Percentiles rank a stretch among this genome's conserved stretches.
phyloP scores from a whole-genome alignment of 371 early-diverging fungal species.

The Lichtheimia ramosa region DNA sequence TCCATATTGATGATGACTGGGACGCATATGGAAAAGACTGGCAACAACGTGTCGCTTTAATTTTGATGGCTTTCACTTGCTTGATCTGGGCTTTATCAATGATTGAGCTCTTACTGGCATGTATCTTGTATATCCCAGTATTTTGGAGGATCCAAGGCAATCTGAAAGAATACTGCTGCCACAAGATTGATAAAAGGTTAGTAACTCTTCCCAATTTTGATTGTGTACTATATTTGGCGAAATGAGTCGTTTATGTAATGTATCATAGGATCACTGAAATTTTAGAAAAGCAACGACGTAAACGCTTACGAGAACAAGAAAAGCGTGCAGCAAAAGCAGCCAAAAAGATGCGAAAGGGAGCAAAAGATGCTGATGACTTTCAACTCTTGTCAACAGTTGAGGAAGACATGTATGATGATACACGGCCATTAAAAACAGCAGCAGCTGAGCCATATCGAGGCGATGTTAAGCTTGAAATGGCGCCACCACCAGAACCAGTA shows the following conservation, averaged over 20 bases:
- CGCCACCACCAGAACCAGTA: too few relatives aligned
- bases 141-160: conserved; percentile 83
- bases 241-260: too few relatives aligned
- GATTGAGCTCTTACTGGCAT: conserved; percentile 58
- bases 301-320: conserved; percentile 25
- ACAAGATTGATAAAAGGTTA: conserved; percentile 87
- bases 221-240: neutral
- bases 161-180: conserved; percentile 89
- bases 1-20: conserved; percentile 28
- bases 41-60: conserved; percentile 33
- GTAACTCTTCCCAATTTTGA: neutral
- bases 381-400: neutral
- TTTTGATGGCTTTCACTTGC: conserved; percentile 67
- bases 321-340: conserved; percentile 19
- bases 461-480: neutral
- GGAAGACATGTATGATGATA: conserved; percentile 11
- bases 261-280: conserved; percentile 31
- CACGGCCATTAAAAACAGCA: conserved; percentile 6
- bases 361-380: neutral
- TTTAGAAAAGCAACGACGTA: conserved; percentile 34
- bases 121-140: conserved; percentile 79
- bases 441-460: conserved; percentile 6
- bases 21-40: conserved; percentile 34
- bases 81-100: conserved; percentile 63
- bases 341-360: conserved; percentile 15